phyloP scores from a whole-genome alignment of 805 yeast genomes.

The Cyberlindnera sargentensis region DNA sequence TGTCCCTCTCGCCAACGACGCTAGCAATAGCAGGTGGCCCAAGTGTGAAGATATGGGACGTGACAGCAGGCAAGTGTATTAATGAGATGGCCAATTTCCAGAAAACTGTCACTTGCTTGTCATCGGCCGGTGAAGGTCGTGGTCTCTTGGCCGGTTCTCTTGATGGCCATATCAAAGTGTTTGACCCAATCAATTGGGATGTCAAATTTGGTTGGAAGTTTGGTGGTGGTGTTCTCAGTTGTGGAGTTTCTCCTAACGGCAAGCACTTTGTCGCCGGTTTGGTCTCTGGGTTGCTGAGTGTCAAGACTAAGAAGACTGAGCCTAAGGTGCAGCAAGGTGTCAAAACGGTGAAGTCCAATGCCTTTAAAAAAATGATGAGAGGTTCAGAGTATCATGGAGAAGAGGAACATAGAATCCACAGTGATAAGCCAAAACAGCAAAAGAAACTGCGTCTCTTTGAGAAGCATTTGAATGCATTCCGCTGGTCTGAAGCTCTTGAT shows the following conservation, averaged over 20 bases:
- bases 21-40: constrained; percentile 79
- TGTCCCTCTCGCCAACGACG: constrained; percentile 63
- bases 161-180: constrained; percentile 96
- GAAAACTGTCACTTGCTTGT: constrained; percentile 84
- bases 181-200: constrained; percentile 75
- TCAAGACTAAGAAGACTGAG: constrained; percentile 62
- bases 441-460: constrained; percentile 79
- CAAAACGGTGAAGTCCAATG: constrained; percentile 46
- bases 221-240: constrained; percentile 84
- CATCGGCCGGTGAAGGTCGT: constrained; percentile 55
- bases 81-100: constrained; percentile 80
- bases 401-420: constrained; percentile 65
- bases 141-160: constrained; percentile 91
- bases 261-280: constrained; percentile 91
- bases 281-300: constrained; percentile 80
- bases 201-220: constrained; percentile 97
- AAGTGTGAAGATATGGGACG: constrained; percentile 84
- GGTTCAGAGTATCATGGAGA: constrained; percentile 91
- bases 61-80: constrained; percentile 65
- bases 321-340: constrained; percentile 12
- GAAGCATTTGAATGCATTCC: constrained; percentile 74
- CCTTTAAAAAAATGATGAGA: constrained; percentile 76
- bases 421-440: constrained; percentile 43
- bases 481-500: constrained; percentile 91
- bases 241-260: constrained; percentile 82